These are phyloP conservation scores for Talaromyces sp. DNA, from an alignment of 2,329 filamentous ascomycete genomes.

Conservation along the genomic window DNA sequence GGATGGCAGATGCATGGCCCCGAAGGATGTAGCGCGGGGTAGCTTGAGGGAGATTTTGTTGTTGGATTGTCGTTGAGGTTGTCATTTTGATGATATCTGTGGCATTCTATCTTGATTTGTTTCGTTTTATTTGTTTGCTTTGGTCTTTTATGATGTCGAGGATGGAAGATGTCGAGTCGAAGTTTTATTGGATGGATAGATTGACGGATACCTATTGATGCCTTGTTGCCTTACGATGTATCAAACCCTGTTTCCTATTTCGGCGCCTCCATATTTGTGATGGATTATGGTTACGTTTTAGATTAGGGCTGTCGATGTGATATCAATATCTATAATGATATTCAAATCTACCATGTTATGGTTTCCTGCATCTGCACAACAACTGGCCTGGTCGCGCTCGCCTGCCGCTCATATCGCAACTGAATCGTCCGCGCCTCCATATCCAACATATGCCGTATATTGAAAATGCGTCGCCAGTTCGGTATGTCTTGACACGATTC, in stretches of 20 bases:
- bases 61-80: constrained; percentile 15
- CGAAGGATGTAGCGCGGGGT: constrained; percentile 72
- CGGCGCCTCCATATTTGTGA: background rate
- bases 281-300: background rate
- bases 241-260: background rate
- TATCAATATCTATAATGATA: background rate
- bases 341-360: background rate
- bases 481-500: constrained; percentile 5
- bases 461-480: constrained; percentile 12
- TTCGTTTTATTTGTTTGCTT: background rate
- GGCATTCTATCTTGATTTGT: background rate
- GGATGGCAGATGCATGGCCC: constrained; percentile 78
- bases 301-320: background rate
- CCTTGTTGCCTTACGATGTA: constrained; percentile 13
- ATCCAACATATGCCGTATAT: constrained; percentile 5
- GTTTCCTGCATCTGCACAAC: constrained; percentile 12
- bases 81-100: background rate
- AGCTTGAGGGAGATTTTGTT: constrained; percentile 44
- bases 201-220: background rate
- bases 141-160: background rate
- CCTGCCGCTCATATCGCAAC: constrained; percentile 10
- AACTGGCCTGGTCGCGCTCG: constrained; percentile 2
- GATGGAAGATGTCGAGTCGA: background rate
- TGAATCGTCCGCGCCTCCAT: constrained; percentile 8
- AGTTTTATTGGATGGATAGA: background rate